phyloP scores from a whole-genome alignment of 805 yeast species.

The Pichia insulana region DNA sequence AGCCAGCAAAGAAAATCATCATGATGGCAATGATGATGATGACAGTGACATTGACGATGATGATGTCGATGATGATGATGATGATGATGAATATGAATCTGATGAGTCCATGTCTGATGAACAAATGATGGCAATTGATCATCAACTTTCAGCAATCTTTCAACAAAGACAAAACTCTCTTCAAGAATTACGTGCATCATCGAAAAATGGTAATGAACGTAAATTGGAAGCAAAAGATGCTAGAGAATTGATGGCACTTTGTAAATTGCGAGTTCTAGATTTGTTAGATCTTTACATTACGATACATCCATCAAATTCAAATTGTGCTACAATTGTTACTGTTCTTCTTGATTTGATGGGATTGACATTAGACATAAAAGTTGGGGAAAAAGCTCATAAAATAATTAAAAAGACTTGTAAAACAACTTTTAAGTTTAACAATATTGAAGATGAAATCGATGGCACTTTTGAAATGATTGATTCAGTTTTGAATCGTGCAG shows the following conservation, averaged over 20 bases:
- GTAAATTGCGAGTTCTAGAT: constrained; percentile 74
- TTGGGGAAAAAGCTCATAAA: constrained; percentile 72
- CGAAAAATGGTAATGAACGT: constrained; percentile 46
- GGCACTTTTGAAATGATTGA: constrained; percentile 23
- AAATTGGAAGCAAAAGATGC: constrained; percentile 73
- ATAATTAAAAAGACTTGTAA: constrained; percentile 57
- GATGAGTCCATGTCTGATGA: constrained; percentile 91
- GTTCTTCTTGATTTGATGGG: constrained; percentile 56
- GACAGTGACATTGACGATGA: constrained; percentile 25
- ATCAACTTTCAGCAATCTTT: constrained; percentile 73
- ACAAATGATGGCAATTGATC: constrained; percentile 91
- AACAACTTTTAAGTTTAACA: constrained; percentile 25
- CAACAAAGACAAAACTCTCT: constrained; percentile 70
- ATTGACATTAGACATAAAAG: constrained; percentile 56
- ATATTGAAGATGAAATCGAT: constrained; percentile 9
- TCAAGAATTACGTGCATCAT: constrained; percentile 34
- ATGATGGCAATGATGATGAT: constrained; percentile 2
- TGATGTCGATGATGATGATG: constrained; percentile 31
- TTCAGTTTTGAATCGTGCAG: constrained; percentile 37
- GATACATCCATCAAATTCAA: constrained; percentile 32
- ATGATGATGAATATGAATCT: constrained; percentile 45
- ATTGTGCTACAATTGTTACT: constrained; percentile 36
- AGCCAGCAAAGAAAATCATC: constrained; percentile 23
- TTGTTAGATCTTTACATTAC: constrained; percentile 57
- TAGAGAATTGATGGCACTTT: constrained; percentile 64